Base-by-base conservation (phyloP, 495 filamentous ascomycete species). In the Penicillium daleae region DNA sequence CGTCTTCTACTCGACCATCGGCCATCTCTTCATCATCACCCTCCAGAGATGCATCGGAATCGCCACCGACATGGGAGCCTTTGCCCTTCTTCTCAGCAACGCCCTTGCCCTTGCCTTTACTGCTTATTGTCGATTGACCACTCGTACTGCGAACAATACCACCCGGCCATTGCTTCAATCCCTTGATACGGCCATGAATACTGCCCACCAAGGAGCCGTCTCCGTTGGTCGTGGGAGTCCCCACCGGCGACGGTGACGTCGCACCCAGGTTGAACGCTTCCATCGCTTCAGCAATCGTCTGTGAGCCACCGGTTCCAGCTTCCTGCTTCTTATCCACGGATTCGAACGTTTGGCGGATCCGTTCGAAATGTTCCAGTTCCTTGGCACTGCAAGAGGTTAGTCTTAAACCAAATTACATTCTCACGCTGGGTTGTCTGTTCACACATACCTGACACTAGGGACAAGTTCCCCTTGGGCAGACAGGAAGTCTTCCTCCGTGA, bases 281-380 rank as follows among this genome's bases (percentile, higher is more conserved):
- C 65, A 78, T 74, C 2, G 71, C 72, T 31, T 77, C 77, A 40
- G 64, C 78, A 62, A 76, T 78, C 27, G 73, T 78, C 63, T 74
- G 74, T 17, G 71, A 72, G 9, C 65, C 76, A 58, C 59, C 64
- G 1, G 63, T 64, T 9, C 39, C 56, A n/a, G 74, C 32, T 8
- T 78, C 72, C 55, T 74, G 70, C 58, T 79, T 78, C 37, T 80
- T 77, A 59, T 79, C 77, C 29, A 76, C 72, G 7, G 79, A 78
- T 76, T 99, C 94, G 69, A 99, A 99, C 22, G 84, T 82, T 33
- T 83, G 86, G 19, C 95, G 82, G 15, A 99, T 96, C 0, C 82
- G 82, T 68, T 96, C 88, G 66, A 98, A 99, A 71, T 99, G 96
- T 61, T 89, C 87, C 3, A 99, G 80, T 78, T 99, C 95, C 66